These are phyloP conservation scores for Geosiphon pyriformis DNA, from an alignment of 192 early-diverging fungal genomes.

Conservation along the genomic window DNA sequence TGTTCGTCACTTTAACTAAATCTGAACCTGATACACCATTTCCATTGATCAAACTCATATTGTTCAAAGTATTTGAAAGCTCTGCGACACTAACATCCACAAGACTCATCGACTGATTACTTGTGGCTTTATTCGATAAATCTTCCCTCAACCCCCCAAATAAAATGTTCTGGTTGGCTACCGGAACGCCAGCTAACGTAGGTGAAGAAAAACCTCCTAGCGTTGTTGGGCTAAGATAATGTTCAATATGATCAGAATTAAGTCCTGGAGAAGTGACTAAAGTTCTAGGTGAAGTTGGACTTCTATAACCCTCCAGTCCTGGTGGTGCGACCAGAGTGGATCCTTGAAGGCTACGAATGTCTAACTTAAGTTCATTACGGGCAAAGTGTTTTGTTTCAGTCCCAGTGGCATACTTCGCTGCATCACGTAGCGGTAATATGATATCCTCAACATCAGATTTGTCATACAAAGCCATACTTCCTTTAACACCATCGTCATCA, in stretches of 20 bases:
- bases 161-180: slow-evolving; percentile 22
- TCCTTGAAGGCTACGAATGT: slow-evolving; percentile 23
- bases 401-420: slow-evolving; percentile 12
- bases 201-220: slow-evolving; percentile 18
- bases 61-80: slow-evolving; percentile 18
- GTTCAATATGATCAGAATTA: slow-evolving; percentile 24
- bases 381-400: slow-evolving; percentile 22
- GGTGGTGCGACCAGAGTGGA: slow-evolving; percentile 18
- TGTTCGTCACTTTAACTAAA: slow-evolving; percentile 11
- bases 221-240: slow-evolving; percentile 16
- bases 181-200: slow-evolving; percentile 5
- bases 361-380: slow-evolving; percentile 11
- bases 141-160: neutral
- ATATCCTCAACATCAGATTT: slow-evolving; percentile 24
- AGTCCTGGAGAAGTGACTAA: slow-evolving; percentile 11
- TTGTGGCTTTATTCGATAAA: neutral
- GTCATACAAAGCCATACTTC: slow-evolving; percentile 30
- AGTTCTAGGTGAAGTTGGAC: slow-evolving; percentile 17
- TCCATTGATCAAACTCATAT: slow-evolving; percentile 5
- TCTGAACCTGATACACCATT: slow-evolving; percentile 10
- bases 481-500: slow-evolving; percentile 22
- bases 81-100: slow-evolving; percentile 9
- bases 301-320: slow-evolving; percentile 19
- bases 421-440: slow-evolving; percentile 15
- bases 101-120: slow-evolving; percentile 9